A percentile compares a stretch with the other conserved stretches of the same genome.
Evolutionary conservation across 2,329 filamentous ascomycete genomes (phyloP).

Genomic region (Dactylellina sp.): DNA sequence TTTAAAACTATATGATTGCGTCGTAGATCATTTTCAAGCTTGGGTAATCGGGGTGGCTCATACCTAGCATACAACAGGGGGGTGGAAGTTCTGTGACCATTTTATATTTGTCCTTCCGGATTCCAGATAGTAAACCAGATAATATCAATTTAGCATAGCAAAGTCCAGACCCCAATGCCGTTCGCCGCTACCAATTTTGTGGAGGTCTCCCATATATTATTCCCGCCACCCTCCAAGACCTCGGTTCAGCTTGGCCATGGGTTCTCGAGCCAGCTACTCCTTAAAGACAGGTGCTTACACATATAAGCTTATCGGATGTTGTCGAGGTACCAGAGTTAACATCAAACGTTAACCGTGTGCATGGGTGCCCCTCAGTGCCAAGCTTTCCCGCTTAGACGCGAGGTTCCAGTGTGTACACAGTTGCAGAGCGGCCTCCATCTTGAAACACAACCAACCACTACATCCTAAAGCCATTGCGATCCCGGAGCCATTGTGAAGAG

Average conservation of each 20-base stretch:
- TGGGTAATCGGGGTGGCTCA: not conserved
- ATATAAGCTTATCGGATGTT: not conserved
- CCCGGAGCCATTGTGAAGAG: not conserved
- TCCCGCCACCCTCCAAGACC: too few species aligned
- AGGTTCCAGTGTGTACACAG: constrained; percentile 11
- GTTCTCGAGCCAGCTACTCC: constrained; percentile 1
- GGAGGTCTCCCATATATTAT: too few species aligned
- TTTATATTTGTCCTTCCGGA: not conserved
- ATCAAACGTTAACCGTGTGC: too few species aligned
- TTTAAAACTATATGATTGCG: too few species aligned
- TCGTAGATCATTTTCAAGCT: too few species aligned
- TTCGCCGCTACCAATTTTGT: too few species aligned
- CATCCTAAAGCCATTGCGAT: not conserved
- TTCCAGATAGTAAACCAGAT: not conserved
- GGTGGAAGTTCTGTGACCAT: constrained; percentile 46
- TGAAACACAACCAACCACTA: too few species aligned
- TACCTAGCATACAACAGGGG: constrained; percentile 46
- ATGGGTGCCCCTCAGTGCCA: constrained; percentile 6
- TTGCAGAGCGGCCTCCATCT: not conserved
- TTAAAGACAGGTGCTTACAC: not conserved
- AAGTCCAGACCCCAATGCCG: too few species aligned
- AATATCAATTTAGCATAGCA: too few species aligned
- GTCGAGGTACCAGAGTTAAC: not conserved
- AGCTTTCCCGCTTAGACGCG: constrained; percentile 3
- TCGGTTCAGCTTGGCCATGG: not conserved